Evolutionary conservation across 352 stramenopile species (phyloP).

Genomic region (Peronosclerospora sorghi): DNA sequence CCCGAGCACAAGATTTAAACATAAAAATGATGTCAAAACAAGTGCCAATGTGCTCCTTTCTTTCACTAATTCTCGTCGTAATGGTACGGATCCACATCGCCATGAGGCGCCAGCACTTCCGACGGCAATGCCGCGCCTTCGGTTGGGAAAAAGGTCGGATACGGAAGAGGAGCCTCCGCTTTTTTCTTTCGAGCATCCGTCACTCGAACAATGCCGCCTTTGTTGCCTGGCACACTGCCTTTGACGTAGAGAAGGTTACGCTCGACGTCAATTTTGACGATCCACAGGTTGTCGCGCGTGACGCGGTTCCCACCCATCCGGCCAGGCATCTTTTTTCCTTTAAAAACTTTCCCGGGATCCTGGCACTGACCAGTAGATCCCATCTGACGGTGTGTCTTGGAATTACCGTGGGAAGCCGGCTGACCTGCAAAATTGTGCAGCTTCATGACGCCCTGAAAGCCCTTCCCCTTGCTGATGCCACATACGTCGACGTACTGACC

Average conservation of each 20-base stretch:
- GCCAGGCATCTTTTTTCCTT: conserved; percentile 99
- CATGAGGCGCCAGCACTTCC: conserved; percentile 68
- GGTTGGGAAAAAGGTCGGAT: conserved; percentile 62
- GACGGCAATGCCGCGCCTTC: conserved; percentile 39
- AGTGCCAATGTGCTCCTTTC: too few relatives aligned
- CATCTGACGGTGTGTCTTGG: conserved; percentile 92
- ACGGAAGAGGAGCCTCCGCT: conserved; percentile 43
- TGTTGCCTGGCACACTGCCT: conserved; percentile 86
- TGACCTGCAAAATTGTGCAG: conserved; percentile 95
- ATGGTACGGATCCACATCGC: conserved; percentile 71
- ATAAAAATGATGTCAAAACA: too few relatives aligned
- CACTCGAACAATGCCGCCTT: conserved; percentile 76
- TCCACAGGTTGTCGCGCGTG: conserved; percentile 94
- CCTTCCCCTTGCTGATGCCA: conserved; percentile 87
- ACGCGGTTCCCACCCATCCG: conserved; percentile 91
- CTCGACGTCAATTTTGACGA: conserved; percentile 87
- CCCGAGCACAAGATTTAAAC: too few relatives aligned
- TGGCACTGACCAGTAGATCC: conserved; percentile 97
- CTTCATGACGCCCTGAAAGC: conserved; percentile 97
- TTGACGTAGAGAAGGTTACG: conserved; percentile 92
- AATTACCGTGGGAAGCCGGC: conserved; percentile 96
- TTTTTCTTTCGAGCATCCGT: conserved; percentile 85
- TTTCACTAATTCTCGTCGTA: conserved; percentile 72
- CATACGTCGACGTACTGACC: conserved; percentile 97
- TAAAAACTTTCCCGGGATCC: conserved; percentile 97